A percentile compares a stretch with the other conserved stretches of the same genome.
phyloP scores from a whole-genome alignment of 148 eudicot genomes.

The Vaccinium corymbosum region DNA sequence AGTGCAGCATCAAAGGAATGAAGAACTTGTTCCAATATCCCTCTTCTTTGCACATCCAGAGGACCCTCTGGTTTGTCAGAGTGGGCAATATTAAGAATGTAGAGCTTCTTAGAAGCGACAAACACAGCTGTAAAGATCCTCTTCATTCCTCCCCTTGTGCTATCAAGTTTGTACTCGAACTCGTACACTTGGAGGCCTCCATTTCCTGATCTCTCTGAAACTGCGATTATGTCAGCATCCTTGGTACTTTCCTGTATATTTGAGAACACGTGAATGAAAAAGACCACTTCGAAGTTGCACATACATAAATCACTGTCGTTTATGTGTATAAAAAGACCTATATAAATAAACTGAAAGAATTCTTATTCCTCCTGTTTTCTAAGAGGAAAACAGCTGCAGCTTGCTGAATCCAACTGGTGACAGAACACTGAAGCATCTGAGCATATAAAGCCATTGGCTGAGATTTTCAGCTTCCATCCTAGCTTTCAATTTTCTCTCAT shows the following conservation, averaged over 20 bases:
- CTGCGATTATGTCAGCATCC: slow-evolving; percentile 63
- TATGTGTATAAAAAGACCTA: not conserved
- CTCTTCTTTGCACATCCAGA: slow-evolving; percentile 42
- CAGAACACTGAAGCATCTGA: not conserved
- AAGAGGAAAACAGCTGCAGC: not conserved
- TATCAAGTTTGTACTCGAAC: slow-evolving; percentile 75
- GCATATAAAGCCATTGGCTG: not conserved
- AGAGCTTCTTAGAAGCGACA: slow-evolving; percentile 72
- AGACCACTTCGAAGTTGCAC: not conserved
- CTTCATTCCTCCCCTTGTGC: slow-evolving; percentile 89
- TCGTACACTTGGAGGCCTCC: slow-evolving; percentile 62
- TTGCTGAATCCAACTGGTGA: not conserved
- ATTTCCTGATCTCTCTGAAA: slow-evolving; percentile 55
- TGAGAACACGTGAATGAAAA: not conserved
- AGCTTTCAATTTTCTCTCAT: not conserved
- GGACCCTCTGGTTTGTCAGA: slow-evolving; percentile 70
- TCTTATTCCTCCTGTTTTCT: not conserved
- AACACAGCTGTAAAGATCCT: slow-evolving; percentile 83
- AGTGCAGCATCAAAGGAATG: slow-evolving; percentile 74
- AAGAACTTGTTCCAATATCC: slow-evolving; percentile 59
- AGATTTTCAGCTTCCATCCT: not conserved
- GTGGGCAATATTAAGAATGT: slow-evolving; percentile 76
- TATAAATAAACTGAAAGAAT: not conserved
- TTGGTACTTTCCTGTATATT: slow-evolving; percentile 76
- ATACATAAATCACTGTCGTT: not conserved